Evolutionary conservation across 176 grass and related monocot genomes (phyloP), one percentile per base, ranked within the genome.

Genomic region (Aegilops tauschii): DNA sequence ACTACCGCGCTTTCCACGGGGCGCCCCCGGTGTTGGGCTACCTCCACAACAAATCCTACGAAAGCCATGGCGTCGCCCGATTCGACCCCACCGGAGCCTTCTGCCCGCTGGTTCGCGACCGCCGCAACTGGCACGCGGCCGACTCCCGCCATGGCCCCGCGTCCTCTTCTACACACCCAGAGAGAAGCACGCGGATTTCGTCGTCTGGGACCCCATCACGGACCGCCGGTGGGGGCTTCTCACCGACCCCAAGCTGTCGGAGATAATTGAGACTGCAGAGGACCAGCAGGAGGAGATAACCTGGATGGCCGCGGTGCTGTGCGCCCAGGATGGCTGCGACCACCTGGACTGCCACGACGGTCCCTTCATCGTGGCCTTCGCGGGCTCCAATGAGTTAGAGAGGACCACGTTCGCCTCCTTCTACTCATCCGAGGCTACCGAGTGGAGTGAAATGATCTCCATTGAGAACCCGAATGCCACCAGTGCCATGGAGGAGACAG

Each of bases 81-180:
- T 73, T 73, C 70, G 23, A 25, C 39, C 21, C 70, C 12, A 27
- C 70, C 70, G 42, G n/a, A 17, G 1, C 39, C 71, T 29, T 49
- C 40, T 5, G 12, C 71, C 12, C 5, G 39, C 25, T 1, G 21
- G 37, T 25, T 12, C n/a, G 20, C 69, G n/a, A 73, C n/a, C 37
- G 37, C n/a, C 5, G 37, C 0, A 73, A 44, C 39, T 73, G 70
- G 70, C 40, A 27, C 21, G 36, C 11, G 36, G 20, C 40, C 21
- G 37, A 73, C 70, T 73, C 70, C 70, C 39, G 70, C 70, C 70
- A 73, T 23, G 70, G 70, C 39, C 70, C 39, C 70, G 70, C 37
- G 13, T 73, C n/a, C 70, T 73, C n/a, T n/a, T 73, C 56, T 59
- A 59, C 56, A 59, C 56, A 8, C 56, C 56, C 56, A 59, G 18